Evolutionary conservation across 345 rosid genomes (phyloP).

Genomic region (Euphorbia peplus): DNA sequence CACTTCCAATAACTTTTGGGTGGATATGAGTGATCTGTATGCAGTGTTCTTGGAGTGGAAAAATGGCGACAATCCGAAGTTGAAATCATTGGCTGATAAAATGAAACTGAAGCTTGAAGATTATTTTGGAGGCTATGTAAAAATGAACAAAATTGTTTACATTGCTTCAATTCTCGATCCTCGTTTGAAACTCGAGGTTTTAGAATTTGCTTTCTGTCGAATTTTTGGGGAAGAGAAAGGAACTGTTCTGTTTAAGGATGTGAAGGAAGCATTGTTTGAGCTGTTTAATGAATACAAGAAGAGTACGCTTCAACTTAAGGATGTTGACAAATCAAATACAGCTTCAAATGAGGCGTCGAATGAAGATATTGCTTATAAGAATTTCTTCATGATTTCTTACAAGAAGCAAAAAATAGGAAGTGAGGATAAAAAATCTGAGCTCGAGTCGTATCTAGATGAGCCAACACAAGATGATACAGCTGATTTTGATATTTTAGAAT

Average conservation of each 20-base stretch:
- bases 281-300: background rate
- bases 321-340: background rate
- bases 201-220: too few species aligned
- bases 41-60: background rate
- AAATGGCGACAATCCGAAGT: background rate
- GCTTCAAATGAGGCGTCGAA: background rate
- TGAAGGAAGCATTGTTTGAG: background rate
- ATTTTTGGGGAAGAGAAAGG: background rate
- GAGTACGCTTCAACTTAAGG: background rate
- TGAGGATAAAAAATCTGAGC: background rate
- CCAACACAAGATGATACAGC: background rate
- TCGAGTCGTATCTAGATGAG: background rate
- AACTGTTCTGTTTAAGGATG: background rate
- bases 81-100: background rate
- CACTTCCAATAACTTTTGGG: background rate
- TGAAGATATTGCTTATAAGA: background rate
- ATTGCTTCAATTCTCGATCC: background rate
- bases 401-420: background rate
- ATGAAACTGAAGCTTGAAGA: background rate
- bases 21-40: background rate
- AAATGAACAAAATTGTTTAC: background rate
- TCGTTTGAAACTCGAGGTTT: background rate
- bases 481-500: background rate
- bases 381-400: background rate
- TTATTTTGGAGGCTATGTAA: background rate